Base-by-base conservation (phyloP, 2,329 filamentous ascomycete genomes). In the Parafenestella ontariensis region DNA sequence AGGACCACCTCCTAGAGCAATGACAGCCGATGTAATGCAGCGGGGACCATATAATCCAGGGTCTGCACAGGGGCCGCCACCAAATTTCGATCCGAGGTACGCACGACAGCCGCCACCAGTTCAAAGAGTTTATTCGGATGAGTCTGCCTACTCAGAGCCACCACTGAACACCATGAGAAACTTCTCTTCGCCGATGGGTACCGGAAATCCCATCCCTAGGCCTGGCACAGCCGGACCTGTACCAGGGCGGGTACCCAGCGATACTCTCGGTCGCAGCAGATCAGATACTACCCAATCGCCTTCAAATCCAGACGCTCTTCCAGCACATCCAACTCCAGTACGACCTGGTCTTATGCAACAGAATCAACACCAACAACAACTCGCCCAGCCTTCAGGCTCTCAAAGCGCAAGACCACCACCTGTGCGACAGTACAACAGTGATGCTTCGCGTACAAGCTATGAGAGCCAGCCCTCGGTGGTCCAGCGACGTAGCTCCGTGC, bases 291-390 rank as follows among this genome's bases (percentile, higher is more conserved):
- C 68, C 28, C 72, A 72, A 46, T 62, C 70, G n/a, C 59, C 51
- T 23, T 75, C 71, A 49, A 83, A 84, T 43, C 82, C 83, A 2
- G 84, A 86, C 70, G 76, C 82, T 8, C 76, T 86, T 13, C 83
- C 84, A 26, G 75, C 81, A 41, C 84, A 86, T 61, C 85, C 84
- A 23, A 74, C 71, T 10, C 84, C 85, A 8, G 80, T 85, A 40
- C 78, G 85, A 23, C 77, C 81, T 6, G 84, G 84, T 1, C 75
- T 83, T 11, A 78, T 76, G 61, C 70, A 77, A 36, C 70, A 75
- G 50, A 49, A 54, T 26, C 56, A 55, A 21, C 59, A 61, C 5
- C 24, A 26, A 26, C 48, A 44, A 24, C 66, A 69, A 20, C 48
- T 42, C 11, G 28, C 52, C 5, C 66, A 56, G 76, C 76, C 42